Conservation (phyloP, 495 filamentous ascomycete genomes). For the Letharia columbiana region DNA sequence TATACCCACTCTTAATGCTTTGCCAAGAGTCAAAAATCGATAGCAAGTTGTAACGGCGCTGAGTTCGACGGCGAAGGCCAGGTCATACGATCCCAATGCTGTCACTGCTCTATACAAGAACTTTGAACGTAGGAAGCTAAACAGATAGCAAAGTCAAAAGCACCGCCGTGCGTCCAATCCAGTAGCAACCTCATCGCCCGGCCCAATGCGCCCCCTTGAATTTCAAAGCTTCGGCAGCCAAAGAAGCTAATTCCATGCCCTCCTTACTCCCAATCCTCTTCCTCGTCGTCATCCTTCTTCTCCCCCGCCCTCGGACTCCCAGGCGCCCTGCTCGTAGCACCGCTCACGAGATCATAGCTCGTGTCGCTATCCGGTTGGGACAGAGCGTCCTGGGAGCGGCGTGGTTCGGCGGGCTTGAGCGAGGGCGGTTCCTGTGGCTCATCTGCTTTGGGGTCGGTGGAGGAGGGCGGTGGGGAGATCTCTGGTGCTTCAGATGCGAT, state of each 20-base stretch:
- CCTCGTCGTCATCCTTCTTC: constrained; percentile 49
- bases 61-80: neutral
- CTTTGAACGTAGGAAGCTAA: neutral
- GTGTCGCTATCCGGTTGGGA: constrained; percentile 81
- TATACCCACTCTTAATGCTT: neutral
- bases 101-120: neutral
- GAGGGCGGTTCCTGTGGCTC: constrained; percentile 22
- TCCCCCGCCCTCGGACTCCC: constrained; percentile 63
- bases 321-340: constrained; percentile 67
- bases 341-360: constrained; percentile 89
- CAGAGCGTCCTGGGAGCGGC: constrained; percentile 78
- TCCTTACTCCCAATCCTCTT: constrained; percentile 75
- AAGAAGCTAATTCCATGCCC: neutral
- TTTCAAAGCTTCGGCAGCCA: neutral
- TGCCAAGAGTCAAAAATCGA: neutral
- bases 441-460: constrained; percentile 24
- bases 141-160: neutral
- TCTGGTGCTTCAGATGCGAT: constrained; percentile 26
- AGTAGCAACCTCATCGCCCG: neutral
- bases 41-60: neutral
- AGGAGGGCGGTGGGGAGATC: constrained; percentile 43
- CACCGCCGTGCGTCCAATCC: neutral
- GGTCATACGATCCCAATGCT: neutral
- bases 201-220: neutral
- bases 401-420: constrained; percentile 32